These are phyloP conservation scores for Tetradesmus obliquus DNA, from an alignment of 139 green algal species.

Conservation along the genomic window DNA sequence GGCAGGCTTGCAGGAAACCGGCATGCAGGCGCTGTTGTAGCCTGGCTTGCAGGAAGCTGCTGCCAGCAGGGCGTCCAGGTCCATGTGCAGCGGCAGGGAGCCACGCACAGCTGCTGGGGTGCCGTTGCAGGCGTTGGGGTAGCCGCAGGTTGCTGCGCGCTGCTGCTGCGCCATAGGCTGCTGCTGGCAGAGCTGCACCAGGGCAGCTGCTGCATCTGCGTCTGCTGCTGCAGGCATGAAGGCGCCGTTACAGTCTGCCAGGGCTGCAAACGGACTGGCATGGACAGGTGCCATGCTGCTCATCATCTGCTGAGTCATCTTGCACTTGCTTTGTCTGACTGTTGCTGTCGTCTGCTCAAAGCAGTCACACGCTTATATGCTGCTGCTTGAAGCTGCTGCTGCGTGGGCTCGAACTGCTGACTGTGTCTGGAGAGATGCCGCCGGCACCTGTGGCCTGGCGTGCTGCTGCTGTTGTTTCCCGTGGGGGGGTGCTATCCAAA, in stretches of 20 bases:
- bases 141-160: not conserved
- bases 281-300: not conserved
- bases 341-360: not conserved
- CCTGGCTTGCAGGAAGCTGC: constrained; percentile 36
- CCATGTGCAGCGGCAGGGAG: not conserved
- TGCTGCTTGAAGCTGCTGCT: not conserved
- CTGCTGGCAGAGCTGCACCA: constrained; percentile 22
- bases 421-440: constrained; percentile 7
- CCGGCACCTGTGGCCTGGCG: not conserved
- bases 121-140: not conserved
- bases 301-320: not conserved
- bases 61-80: constrained; percentile 39
- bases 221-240: constrained; percentile 4
- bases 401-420: constrained; percentile 5
- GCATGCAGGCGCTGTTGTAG: not conserved
- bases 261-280: not conserved
- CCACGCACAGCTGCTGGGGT: not conserved
- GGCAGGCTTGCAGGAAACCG: not conserved
- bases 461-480: not conserved
- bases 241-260: not conserved
- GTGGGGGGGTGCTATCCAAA: constrained; percentile 45
- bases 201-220: not conserved
- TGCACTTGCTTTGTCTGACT: not conserved
- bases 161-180: not conserved
- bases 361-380: not conserved